Evolutionary conservation across 1,139 yeast genomes (phyloP).

Genomic region (Schwanniomyces etchellsii): DNA sequence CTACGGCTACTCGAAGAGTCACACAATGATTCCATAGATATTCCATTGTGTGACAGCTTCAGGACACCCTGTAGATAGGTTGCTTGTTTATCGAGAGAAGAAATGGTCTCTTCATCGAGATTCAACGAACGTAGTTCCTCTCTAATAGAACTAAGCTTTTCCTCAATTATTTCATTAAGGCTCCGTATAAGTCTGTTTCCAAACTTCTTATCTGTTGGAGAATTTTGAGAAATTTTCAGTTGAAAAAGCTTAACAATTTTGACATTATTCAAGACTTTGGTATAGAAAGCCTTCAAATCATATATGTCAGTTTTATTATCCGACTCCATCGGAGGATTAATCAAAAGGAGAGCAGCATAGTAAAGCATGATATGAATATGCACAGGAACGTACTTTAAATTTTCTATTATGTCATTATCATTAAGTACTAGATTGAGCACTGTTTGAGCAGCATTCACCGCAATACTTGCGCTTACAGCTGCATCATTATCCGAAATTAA

Average conservation of each 20-base stretch:
- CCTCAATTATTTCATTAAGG: conserved; percentile 39
- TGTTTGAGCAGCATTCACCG: conserved; percentile 59
- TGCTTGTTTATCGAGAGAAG: conserved; percentile 12
- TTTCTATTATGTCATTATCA: conserved; percentile 53
- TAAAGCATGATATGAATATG: conserved; percentile 69
- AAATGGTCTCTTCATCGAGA: conserved; percentile 9
- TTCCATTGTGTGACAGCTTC: conserved; percentile 11
- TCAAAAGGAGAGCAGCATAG: conserved; percentile 55
- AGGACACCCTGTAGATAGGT: conserved; percentile 12
- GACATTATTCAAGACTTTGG: conserved; percentile 21
- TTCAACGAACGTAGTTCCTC: conserved; percentile 4
- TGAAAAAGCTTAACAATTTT: conserved; percentile 35
- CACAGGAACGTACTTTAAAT: conserved; percentile 60
- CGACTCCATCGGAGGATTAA: conserved; percentile 41
- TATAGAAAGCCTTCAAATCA: conserved; percentile 14
- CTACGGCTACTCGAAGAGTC: neutral
- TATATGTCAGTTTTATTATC: conserved; percentile 13
- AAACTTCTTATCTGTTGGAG: conserved; percentile 51
- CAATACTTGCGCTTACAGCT: conserved; percentile 40
- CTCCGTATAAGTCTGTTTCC: conserved; percentile 44
- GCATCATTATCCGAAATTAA: conserved; percentile 32
- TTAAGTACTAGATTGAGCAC: conserved; percentile 54
- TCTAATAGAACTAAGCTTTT: conserved; percentile 20
- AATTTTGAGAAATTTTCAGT: conserved; percentile 35
- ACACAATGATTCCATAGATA: neutral